A percentile compares a stretch with the other conserved stretches of the same genome.
Evolutionary conservation across 495 filamentous ascomycete species (phyloP).

Genomic region (Umbilicaria muhlenbergii): DNA sequence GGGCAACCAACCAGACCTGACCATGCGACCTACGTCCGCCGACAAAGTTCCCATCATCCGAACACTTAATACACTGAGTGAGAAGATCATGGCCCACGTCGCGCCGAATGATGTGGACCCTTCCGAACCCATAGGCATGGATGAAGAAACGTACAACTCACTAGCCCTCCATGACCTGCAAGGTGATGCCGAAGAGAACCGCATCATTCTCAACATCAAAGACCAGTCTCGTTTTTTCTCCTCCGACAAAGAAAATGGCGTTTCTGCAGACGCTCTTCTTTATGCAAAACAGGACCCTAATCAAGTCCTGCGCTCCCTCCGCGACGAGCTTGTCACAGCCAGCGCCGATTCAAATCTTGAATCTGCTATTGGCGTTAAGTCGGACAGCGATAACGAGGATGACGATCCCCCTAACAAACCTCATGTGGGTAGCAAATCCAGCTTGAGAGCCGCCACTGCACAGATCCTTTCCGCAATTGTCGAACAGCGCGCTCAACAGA

Average conservation of each 20-base stretch:
- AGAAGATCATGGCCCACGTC: slow-evolving; percentile 80
- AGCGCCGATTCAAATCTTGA: slow-evolving; percentile 39
- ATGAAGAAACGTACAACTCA: slow-evolving; percentile 59
- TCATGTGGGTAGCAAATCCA: slow-evolving; percentile 41
- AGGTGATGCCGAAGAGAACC: slow-evolving; percentile 51
- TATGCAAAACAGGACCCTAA: slow-evolving; percentile 52
- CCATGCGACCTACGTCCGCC: slow-evolving; percentile 58
- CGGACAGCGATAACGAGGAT: slow-evolving; percentile 41
- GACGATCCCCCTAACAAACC: slow-evolving; percentile 35
- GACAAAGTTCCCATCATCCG: slow-evolving; percentile 69
- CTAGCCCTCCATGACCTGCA: slow-evolving; percentile 72
- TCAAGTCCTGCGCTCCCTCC: slow-evolving; percentile 48
- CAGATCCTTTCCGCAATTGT: slow-evolving; percentile 31
- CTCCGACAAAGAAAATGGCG: slow-evolving; percentile 33
- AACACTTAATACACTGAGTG: slow-evolving; percentile 71
- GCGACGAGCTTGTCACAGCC: slow-evolving; percentile 37
- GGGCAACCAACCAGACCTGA: slow-evolving; percentile 73
- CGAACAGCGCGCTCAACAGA: slow-evolving; percentile 37
- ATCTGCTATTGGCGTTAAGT: slow-evolving; percentile 39
- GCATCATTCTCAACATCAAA: slow-evolving; percentile 72
- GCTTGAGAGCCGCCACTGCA: slow-evolving; percentile 29
- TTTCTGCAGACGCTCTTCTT: slow-evolving; percentile 37
- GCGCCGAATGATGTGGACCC: slow-evolving; percentile 57
- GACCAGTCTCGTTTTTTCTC: slow-evolving; percentile 73
- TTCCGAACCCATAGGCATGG: slow-evolving; percentile 45